Evolutionary conservation across 495 filamentous ascomycete species (phyloP), one percentile per base, ranked within the genome.

Genomic region (Cladorrhinum samala): DNA sequence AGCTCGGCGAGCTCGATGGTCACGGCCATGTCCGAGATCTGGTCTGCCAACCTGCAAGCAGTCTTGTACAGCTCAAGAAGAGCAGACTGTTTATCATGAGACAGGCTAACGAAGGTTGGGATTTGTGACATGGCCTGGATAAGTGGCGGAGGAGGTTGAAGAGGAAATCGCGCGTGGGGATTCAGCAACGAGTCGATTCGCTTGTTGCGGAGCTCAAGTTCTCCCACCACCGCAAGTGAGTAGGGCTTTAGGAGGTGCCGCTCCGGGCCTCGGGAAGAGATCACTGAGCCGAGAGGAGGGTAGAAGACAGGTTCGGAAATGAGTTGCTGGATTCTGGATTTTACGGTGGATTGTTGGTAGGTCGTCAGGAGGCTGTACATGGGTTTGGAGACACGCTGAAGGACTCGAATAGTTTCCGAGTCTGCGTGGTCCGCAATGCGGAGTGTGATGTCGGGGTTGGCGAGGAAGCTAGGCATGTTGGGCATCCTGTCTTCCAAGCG

Each of bases 281-380:
- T 30, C 1, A 62, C 25, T 3, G 57, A 49, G 20, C 62, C 58
- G 0, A 9, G 9, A 7, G 61, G 59, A 0, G 58, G 52, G 1
- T 9, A 20, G n/a, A 25, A 59, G 58, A 0, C 4, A 7, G 13
- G 47, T 14, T 19, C 49, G 14, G 21, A 1, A 6, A 30, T 39
- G 11, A 25, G 18, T 19, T 5, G 17, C 46, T 13, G 14, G 9
- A 46, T 44, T 17, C 47, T 55, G 8, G 6, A 3, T 17, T 52
- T 54, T 21, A 54, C 48, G 16, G 72, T 48, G 1, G 63, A 67
- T 0, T 13, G 49, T 36, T 73, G 41, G 39, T 71, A 53, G 0
- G 1, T 5, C 1, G 7, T 27, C 18, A 71, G 18, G 11, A 62
- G 20, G 17, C 18, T 7, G 41, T 54, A 13, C 19, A 40, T 52